phyloP scores from a whole-genome alignment of 306 rosid genomes.

The Dalbergia cultrata region DNA sequence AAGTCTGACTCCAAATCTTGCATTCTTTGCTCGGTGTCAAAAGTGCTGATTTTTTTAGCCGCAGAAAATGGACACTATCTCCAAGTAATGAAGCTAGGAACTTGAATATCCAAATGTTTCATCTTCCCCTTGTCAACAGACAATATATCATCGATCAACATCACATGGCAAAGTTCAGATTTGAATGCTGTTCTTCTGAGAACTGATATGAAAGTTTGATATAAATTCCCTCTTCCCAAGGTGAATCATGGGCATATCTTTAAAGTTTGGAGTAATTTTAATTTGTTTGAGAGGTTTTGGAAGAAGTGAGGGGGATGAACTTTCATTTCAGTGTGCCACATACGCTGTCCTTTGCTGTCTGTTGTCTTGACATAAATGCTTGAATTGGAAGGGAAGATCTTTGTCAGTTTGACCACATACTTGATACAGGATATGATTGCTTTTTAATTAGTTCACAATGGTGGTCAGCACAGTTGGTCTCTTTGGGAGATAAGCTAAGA shows the following conservation, averaged over 20 bases:
- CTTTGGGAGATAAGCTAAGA: background rate
- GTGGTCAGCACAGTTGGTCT: background rate
- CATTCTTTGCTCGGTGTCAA: background rate
- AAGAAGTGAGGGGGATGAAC: background rate
- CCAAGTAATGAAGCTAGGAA: background rate
- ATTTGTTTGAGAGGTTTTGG: constrained; percentile 1
- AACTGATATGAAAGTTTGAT: background rate
- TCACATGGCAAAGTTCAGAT: background rate
- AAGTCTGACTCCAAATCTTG: background rate
- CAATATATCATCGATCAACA: background rate
- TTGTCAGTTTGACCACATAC: background rate
- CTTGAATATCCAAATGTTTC: background rate
- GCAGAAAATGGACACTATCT: background rate
- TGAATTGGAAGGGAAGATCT: constrained; percentile 5
- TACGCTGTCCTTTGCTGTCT: background rate
- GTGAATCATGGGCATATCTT: background rate
- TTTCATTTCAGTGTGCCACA: background rate
- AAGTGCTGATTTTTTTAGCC: background rate
- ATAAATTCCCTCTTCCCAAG: background rate
- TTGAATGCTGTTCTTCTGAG: background rate
- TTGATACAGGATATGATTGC: background rate
- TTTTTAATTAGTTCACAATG: background rate
- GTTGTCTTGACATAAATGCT: background rate
- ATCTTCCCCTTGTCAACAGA: background rate
- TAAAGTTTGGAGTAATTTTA: background rate